A percentile compares a stretch with the other conserved stretches of the same genome.
These are phyloP conservation scores for Jackrogersella multiformis DNA, from an alignment of 495 filamentous ascomycete genomes.

Conservation along the genomic window DNA sequence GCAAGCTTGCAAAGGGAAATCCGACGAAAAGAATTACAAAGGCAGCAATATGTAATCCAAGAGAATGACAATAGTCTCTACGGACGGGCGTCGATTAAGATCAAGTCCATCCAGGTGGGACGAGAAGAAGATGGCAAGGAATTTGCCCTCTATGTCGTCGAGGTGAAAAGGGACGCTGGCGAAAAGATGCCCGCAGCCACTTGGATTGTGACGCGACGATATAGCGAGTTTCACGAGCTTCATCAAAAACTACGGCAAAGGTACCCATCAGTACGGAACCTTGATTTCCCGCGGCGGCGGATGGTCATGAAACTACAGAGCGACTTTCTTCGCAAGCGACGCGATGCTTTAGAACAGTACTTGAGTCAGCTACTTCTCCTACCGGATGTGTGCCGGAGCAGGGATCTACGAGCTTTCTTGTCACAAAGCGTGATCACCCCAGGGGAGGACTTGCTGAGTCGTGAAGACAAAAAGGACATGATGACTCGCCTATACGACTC, in stretches of 20 bases:
- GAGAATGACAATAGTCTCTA: constrained; percentile 98
- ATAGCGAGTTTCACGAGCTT: constrained; percentile 96
- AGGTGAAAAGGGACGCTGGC: constrained; percentile 87
- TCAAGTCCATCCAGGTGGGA: constrained; percentile 91
- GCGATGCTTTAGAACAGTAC: constrained; percentile 84
- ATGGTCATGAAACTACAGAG: constrained; percentile 96
- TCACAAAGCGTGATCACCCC: constrained; percentile 84
- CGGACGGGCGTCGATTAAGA: constrained; percentile 85
- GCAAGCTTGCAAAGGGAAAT: constrained; percentile 92
- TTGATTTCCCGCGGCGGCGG: constrained; percentile 91
- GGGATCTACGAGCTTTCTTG: constrained; percentile 91
- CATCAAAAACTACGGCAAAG: constrained; percentile 85
- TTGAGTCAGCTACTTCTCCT: constrained; percentile 82
- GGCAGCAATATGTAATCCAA: constrained; percentile 96
- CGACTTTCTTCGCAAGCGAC: constrained; percentile 91
- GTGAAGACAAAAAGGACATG: constrained; percentile 82
- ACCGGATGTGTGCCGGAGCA: constrained; percentile 92
- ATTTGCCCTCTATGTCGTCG: constrained; percentile 91
- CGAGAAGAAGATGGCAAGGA: constrained; percentile 92
- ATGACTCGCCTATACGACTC: constrained; percentile 95
- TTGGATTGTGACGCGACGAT: constrained; percentile 82
- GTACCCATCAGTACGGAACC: constrained; percentile 84
- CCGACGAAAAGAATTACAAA: constrained; percentile 91
- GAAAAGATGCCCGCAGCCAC: constrained; percentile 87
- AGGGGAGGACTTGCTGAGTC: constrained; percentile 52